These are phyloP conservation scores for Leccinum broughii DNA, from an alignment of 768 basidiomycete genomes.

Conservation along the genomic window DNA sequence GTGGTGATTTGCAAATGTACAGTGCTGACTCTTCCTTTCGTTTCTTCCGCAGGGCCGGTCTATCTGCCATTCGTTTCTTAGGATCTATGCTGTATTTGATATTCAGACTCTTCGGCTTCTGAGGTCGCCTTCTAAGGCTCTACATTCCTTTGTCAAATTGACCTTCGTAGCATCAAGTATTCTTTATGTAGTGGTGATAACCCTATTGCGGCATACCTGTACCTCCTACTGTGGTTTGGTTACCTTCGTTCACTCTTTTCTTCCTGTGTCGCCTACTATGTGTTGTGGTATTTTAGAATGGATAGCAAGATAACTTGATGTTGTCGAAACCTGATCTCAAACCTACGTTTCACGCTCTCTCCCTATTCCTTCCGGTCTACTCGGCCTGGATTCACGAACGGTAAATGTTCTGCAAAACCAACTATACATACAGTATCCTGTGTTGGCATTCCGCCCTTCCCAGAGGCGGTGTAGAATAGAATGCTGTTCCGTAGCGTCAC, in stretches of 20 bases:
- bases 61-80: conserved; percentile 78
- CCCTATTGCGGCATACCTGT: conserved; percentile 15
- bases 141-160: conserved; percentile 5
- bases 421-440: no score
- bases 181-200: conserved; percentile 7
- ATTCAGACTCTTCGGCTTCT: conserved; percentile 62
- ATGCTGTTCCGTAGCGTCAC: no score
- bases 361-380: not conserved
- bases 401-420: no score
- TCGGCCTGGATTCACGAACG: not conserved
- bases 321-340: conserved; percentile 4
- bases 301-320: conserved; percentile 11
- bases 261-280: conserved; percentile 1
- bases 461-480: no score
- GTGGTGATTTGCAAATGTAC: not conserved
- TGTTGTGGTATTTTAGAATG: conserved; percentile 5
- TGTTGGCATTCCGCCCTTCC: no score
- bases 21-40: conserved; percentile 6
- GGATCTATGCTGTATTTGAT: conserved; percentile 80
- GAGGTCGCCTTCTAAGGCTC: not conserved
- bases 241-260: not conserved
- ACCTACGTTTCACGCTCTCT: not conserved
- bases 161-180: conserved; percentile 5
- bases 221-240: conserved; percentile 8
- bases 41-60: conserved; percentile 54